These are phyloP conservation scores for Punica granatum DNA, from an alignment of 345 rosid species.

Conservation along the genomic window DNA sequence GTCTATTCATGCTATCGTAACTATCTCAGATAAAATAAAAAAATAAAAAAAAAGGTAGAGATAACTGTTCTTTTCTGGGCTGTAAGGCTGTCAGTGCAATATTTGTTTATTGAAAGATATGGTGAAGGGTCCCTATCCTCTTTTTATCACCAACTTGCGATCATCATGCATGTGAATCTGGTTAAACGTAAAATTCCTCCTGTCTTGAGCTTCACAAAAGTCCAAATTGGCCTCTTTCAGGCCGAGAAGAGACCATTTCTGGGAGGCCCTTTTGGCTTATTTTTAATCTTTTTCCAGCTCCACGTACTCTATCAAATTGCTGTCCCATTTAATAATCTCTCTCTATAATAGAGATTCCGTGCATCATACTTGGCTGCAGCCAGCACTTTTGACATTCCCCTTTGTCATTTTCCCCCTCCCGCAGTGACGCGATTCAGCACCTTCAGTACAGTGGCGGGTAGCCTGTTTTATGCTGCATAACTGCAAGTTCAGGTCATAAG, in stretches of 20 bases:
- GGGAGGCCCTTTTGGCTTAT: neutral
- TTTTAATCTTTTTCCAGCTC: neutral
- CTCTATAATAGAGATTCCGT: neutral
- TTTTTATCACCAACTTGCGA: slow-evolving; percentile 26
- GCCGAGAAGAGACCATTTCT: neutral
- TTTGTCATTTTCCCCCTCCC: neutral
- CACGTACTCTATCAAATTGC: neutral
- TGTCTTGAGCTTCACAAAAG: slow-evolving; percentile 43
- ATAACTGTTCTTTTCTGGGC: neutral
- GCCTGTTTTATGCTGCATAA: neutral
- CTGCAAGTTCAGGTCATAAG: neutral
- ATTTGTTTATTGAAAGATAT: neutral
- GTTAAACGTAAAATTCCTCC: slow-evolving; percentile 17
- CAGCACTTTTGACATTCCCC: neutral
- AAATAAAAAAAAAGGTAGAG: neutral
- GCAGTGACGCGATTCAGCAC: neutral
- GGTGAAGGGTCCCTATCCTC: slow-evolving; percentile 18
- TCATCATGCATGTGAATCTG: slow-evolving; percentile 38
- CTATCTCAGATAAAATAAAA: too few species aligned
- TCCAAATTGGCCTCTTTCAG: slow-evolving; percentile 31
- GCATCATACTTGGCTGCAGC: neutral
- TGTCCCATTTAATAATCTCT: neutral
- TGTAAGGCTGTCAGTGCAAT: neutral
- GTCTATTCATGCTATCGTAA: neutral
- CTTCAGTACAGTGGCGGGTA: neutral